A percentile compares a stretch with the other conserved stretches of the same genome.
These are phyloP conservation scores for Fusarium caatingaense DNA, from an alignment of 2,329 filamentous ascomycete genomes.

Conservation along the genomic window DNA sequence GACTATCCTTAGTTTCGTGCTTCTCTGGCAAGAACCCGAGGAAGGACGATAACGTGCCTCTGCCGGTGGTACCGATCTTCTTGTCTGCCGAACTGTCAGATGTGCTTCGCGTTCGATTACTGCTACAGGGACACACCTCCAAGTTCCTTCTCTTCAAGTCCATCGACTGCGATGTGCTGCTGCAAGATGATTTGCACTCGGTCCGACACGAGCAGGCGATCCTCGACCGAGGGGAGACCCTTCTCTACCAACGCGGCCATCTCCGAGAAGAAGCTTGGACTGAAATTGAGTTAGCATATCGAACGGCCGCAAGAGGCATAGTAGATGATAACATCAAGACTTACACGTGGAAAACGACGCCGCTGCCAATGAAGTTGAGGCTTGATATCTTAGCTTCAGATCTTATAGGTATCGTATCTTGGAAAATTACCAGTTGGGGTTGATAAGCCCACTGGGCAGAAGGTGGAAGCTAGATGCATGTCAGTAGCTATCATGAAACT, in stretches of 20 bases:
- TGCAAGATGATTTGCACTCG: conserved; percentile 23
- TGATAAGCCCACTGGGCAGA: conserved; percentile 29
- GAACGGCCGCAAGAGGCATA: not conserved
- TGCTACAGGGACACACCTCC: conserved; percentile 11
- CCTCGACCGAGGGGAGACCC: conserved; percentile 12
- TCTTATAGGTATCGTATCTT: not conserved
- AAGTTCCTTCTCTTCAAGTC: conserved; percentile 30
- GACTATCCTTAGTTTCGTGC: not conserved
- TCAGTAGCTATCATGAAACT: not conserved
- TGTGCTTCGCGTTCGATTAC: not conserved
- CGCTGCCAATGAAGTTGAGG: conserved; percentile 17
- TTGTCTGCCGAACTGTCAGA: conserved; percentile 14
- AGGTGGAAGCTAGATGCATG: conserved; percentile 23
- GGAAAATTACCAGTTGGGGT: conserved; percentile 17
- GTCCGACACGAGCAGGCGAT: conserved; percentile 28
- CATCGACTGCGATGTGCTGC: conserved; percentile 25
- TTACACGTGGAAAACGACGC: conserved; percentile 22
- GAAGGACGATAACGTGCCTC: conserved; percentile 1
- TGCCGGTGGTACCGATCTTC: conserved; percentile 19
- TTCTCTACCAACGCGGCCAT: conserved; percentile 9
- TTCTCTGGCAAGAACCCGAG: not conserved
- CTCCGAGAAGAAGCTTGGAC: conserved; percentile 26
- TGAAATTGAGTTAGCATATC: not conserved
- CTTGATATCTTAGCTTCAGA: not conserved
- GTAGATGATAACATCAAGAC: not conserved